These are phyloP conservation scores for Narthecium ossifragum DNA, from an alignment of 106 monocot species.

Conservation along the genomic window DNA sequence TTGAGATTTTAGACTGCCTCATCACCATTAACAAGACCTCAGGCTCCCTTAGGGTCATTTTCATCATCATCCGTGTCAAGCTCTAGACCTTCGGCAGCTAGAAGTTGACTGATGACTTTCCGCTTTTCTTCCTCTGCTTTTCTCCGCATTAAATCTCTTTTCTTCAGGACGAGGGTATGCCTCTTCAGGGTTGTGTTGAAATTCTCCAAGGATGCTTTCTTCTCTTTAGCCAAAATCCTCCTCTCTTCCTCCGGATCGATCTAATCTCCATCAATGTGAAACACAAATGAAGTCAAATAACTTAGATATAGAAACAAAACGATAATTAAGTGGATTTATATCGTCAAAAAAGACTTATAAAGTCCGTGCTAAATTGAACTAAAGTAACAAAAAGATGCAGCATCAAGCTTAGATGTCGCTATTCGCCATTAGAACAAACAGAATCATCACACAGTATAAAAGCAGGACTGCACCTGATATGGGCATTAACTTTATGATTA, in stretches of 20 bases:
- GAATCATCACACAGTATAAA: no score
- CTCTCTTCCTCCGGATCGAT: constrained; percentile 94
- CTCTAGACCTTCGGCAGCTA: constrained; percentile 92
- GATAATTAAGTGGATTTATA: no score
- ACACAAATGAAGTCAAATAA: background rate
- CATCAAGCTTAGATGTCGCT: no score
- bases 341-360: no score
- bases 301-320: no score
- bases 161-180: constrained; percentile 82
- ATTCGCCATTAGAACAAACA: no score
- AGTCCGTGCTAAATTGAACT: no score
- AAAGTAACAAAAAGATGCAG: no score
- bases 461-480: no score
- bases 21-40: no score
- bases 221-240: constrained; percentile 77
- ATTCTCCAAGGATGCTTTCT: constrained; percentile 66
- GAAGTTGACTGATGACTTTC: constrained; percentile 51
- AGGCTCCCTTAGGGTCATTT: no score
- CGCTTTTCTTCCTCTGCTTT: constrained; percentile 77
- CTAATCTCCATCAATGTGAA: constrained; percentile 13
- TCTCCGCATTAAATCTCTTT: constrained; percentile 83
- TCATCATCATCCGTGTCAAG: constrained; percentile 69
- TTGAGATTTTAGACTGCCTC: constrained; percentile 15
- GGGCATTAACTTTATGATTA: no score
- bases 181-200: constrained; percentile 67